phyloP scores from a whole-genome alignment of 192 early-diverging fungal species.

The Thamnidium elegans region DNA sequence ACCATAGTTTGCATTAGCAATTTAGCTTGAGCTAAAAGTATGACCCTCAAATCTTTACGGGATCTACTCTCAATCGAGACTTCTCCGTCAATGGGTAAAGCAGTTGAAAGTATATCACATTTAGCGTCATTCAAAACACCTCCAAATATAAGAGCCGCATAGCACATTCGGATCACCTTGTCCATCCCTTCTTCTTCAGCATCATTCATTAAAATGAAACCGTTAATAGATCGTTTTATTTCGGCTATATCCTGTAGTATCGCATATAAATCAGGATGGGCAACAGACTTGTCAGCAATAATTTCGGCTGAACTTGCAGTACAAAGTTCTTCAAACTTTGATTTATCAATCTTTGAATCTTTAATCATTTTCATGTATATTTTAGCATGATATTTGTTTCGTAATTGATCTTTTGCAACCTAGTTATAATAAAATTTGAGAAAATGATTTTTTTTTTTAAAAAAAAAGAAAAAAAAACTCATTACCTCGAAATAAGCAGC shows the following conservation, averaged over 20 bases:
- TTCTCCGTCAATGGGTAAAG: too few species aligned
- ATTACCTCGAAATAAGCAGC: conserved; percentile 45
- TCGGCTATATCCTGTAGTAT: too few species aligned
- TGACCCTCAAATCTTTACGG: too few species aligned
- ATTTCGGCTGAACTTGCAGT: too few species aligned
- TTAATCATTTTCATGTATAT: neutral
- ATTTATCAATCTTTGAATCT: conserved; percentile 1
- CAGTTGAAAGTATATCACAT: too few species aligned
- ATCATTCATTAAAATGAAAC: too few species aligned
- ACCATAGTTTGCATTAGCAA: too few species aligned
- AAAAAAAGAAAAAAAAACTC: neutral
- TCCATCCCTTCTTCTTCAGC: neutral
- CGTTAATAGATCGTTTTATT: too few species aligned
- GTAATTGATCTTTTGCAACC: conserved; percentile 3
- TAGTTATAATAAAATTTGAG: neutral
- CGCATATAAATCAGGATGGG: too few species aligned
- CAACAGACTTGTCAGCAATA: too few species aligned
- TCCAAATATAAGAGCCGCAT: neutral
- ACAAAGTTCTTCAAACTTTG: conserved; percentile 2
- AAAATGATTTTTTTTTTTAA: neutral
- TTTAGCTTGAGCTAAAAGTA: too few species aligned
- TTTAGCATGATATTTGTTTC: neutral
- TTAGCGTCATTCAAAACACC: neutral
- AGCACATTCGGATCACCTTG: neutral
- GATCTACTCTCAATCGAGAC: too few species aligned